phyloP scores from a whole-genome alignment of 2,329 filamentous ascomycete genomes.

The Pestalotiopsis sp. region DNA sequence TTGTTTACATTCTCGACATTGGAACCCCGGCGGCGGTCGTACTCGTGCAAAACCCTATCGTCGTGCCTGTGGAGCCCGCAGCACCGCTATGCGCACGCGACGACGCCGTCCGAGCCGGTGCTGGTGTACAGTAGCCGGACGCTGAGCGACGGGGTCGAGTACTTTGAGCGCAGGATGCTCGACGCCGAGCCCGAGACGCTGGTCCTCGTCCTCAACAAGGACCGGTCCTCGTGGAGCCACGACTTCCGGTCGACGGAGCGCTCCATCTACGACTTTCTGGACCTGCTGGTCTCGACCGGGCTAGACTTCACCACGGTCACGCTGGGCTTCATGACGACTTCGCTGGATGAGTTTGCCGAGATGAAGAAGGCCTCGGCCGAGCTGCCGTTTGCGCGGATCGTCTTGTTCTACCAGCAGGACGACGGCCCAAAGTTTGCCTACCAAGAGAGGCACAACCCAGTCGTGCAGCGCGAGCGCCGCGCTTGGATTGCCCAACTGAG shows the following conservation, averaged over 20 bases:
- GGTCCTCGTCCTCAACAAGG: slow-evolving; percentile 27
- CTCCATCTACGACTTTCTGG: slow-evolving; percentile 30
- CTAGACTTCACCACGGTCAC: slow-evolving; percentile 26
- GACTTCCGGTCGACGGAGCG: slow-evolving; percentile 28
- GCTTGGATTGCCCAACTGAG: slow-evolving; percentile 29
- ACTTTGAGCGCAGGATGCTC: slow-evolving; percentile 24
- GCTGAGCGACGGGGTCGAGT: slow-evolving; percentile 24
- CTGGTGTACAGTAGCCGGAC: slow-evolving; percentile 18
- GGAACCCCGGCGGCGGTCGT: slow-evolving; percentile 25
- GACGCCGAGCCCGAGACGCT: slow-evolving; percentile 23
- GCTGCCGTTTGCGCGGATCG: slow-evolving; percentile 27
- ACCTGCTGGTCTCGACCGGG: slow-evolving; percentile 25
- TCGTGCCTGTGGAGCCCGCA: slow-evolving; percentile 24
- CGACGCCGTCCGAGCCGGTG: slow-evolving; percentile 18
- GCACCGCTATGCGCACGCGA: slow-evolving; percentile 22
- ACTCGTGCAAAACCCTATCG: slow-evolving; percentile 28
- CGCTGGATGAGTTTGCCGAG: slow-evolving; percentile 25
- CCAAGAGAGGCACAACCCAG: slow-evolving; percentile 22
- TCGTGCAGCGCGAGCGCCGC: slow-evolving; percentile 26
- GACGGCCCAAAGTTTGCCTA: slow-evolving; percentile 20
- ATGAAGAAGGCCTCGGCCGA: slow-evolving; percentile 21
- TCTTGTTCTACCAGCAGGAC: slow-evolving; percentile 22
- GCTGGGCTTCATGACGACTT: slow-evolving; percentile 28
- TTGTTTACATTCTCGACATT: slow-evolving; percentile 24
- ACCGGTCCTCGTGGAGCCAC: slow-evolving; percentile 27